A percentile compares a stretch with the other conserved stretches of the same genome.
phyloP scores from a whole-genome alignment of 2,329 filamentous ascomycete genomes.

The Ceratocystiopsis minuta region DNA sequence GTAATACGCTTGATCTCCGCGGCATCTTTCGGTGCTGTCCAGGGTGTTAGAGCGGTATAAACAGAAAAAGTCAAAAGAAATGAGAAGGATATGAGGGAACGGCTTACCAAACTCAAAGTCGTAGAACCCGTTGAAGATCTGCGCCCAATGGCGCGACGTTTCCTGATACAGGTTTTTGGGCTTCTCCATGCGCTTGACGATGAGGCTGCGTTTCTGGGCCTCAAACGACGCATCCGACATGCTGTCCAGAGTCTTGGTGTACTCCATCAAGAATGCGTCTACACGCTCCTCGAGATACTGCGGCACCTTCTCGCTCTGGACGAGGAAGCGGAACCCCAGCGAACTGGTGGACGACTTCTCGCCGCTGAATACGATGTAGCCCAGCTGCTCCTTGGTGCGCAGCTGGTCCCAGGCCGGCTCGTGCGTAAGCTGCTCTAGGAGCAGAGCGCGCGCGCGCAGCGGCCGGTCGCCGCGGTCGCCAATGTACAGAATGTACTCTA shows the following conservation, averaged over 20 bases:
- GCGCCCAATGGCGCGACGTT: conserved; percentile 63
- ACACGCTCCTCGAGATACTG: conserved; percentile 76
- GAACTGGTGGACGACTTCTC: conserved; percentile 54
- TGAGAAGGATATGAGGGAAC: no score
- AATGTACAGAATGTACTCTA: conserved; percentile 59
- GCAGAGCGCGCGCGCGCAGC: conserved; percentile 56
- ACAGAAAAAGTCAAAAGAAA: background rate
- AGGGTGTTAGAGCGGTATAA: background rate
- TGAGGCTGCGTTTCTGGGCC: conserved; percentile 72
- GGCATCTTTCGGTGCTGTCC: conserved; percentile 55
- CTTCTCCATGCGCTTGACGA: conserved; percentile 77
- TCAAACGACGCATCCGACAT: conserved; percentile 81
- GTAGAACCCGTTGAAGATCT: conserved; percentile 72
- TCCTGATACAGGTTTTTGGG: conserved; percentile 83
- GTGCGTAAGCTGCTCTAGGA: conserved; percentile 78
- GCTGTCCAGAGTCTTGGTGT: conserved; percentile 44
- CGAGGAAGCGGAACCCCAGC: conserved; percentile 71
- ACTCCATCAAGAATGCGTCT: conserved; percentile 60
- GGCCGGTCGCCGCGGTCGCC: conserved; percentile 51
- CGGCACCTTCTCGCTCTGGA: conserved; percentile 79
- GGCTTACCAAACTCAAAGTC: conserved; percentile 68
- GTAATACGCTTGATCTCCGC: conserved; percentile 54
- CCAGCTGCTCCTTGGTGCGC: conserved; percentile 90
- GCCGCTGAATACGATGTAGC: conserved; percentile 87
- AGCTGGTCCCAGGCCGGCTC: conserved; percentile 91